Base-by-base conservation (phyloP, 345 rosid species). In the Bruguiera sexangula region DNA sequence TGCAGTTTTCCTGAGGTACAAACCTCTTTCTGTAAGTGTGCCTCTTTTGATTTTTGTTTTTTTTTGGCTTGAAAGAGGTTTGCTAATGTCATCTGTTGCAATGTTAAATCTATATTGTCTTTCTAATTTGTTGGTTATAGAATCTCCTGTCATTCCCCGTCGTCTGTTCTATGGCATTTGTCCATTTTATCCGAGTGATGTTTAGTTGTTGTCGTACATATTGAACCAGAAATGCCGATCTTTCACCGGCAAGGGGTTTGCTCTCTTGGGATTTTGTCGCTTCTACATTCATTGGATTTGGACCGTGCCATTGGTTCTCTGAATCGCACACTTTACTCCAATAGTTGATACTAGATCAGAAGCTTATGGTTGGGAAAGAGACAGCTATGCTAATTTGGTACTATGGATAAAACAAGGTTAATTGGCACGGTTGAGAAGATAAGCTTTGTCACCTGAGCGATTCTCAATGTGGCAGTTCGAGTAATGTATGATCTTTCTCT, bases 1-100 rank as follows among this genome's bases (percentile, higher is more conserved):
- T 60, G 77, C 75, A 20, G 56, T 30, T 72, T 56, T 29, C 27
- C 55, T 30, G 72, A 65, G 82, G 73, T 79, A 69, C 70, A 60
- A 72, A 37, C 68, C 70, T 55, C 56, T 54, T 9, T n/a, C 21
- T 60, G 60, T 60, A 39, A 62, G 56, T 68, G 73, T 78, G 29
- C 61, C 65, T 69, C 65, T 46, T 24, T 46, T 19, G 50, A 46
- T 69, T 68, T 36, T 53, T 53, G 2, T 21, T 56, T 55, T 20
- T 20, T 55, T 51, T 9, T 51, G 67, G 52, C 67, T 15, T 18
- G n/a, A 39, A 62, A 66, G 62, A 56, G 59, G 43, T 15, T 50
- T 50, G 32, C 67, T 76, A 30, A 19, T 50, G 26, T 32, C 30
- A 56, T 62, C 51, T 19, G 52, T 56, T 21, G 36, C 67, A 65